Evolutionary conservation across 2,329 filamentous ascomycete genomes (phyloP), one percentile per base, ranked within the genome.

Genomic region (Neofusicoccum parvum): DNA sequence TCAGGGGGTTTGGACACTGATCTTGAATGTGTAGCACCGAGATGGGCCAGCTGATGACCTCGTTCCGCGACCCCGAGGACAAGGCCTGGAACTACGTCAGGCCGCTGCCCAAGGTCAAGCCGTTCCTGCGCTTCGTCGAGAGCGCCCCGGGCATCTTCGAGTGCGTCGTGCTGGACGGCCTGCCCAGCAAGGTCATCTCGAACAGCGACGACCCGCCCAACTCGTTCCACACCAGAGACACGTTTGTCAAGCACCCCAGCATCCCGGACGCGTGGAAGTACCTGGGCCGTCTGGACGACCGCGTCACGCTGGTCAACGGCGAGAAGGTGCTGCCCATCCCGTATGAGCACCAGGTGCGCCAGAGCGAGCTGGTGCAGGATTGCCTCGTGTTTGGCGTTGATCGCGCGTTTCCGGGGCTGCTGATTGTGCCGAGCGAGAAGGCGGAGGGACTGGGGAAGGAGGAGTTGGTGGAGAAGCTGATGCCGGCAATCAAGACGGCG

Each of bases 71-170:
- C 51, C 78, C 81, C 0, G 71, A 73, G 2, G 87, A 89, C 72
- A 82, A 81, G 48, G 82, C 79, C 3, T 90, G 87, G 88, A 85
- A 87, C 69, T 90, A 88, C 67, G 74, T 88, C n/a, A 77, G 82
- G 1, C 76, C 80, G 0, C 72, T 80, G 1, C 74, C 78, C 0
- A 70, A 73, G 14, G 75, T 82, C 3, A 73, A 75, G 37, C 75
- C 78, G 1, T 85, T 41, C 34, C 32, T 65, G 34, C 23, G 45
- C 12, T 58, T 65, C 37, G 53, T 58, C 7, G 39, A 43, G n/a
- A 20, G 43, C 10, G 63, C 53, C 1, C 45, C 49, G n/a, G 53
- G 45, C 14, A 43, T 51, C 10, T 65, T 23, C 32, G 63, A 65
- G 34, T 65, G 51, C n/a, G 51, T 65, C 14, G 51, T 81, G 49